Percentiles rank a stretch among this genome's conserved stretches.
Conservation (phyloP, 164 flowering plant species). For the Annona cherimola region DNA sequence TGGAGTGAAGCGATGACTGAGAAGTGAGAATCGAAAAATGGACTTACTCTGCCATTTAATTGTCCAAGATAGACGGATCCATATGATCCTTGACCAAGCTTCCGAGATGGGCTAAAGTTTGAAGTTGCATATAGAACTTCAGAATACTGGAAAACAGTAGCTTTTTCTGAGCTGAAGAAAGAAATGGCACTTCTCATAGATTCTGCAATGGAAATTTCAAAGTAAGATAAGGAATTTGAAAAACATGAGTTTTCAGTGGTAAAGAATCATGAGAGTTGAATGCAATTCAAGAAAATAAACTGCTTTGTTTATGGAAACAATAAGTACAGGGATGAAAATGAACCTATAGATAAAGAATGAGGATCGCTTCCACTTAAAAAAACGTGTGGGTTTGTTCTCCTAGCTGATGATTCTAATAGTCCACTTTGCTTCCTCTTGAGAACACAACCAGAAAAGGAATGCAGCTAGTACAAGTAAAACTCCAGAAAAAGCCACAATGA, state of each 20-base stretch:
- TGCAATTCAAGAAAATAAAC: background rate
- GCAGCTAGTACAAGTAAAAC: conserved; percentile 1
- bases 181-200: conserved; percentile 13
- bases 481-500: conserved; percentile 7
- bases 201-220: conserved; percentile 11
- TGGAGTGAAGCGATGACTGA: background rate
- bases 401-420: conserved; percentile 1
- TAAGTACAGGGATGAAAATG: background rate
- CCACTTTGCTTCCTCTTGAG: conserved; percentile 11
- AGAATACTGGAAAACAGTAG: conserved; percentile 19
- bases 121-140: conserved; percentile 27
- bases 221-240: background rate
- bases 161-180: conserved; percentile 16
- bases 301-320: background rate
- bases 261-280: background rate
- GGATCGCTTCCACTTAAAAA: background rate
- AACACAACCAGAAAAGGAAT: conserved; percentile 12
- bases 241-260: background rate
- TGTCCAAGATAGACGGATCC: conserved; percentile 32
- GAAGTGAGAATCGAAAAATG: background rate
- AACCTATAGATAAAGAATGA: background rate
- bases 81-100: conserved; percentile 36
- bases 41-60: conserved; percentile 24
- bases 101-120: conserved; percentile 18
- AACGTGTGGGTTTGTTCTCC: conserved; percentile 6